Evolutionary conservation across 1,284 basidiomycete species (phyloP).

Genomic region (Gymnopus androsaceus): DNA sequence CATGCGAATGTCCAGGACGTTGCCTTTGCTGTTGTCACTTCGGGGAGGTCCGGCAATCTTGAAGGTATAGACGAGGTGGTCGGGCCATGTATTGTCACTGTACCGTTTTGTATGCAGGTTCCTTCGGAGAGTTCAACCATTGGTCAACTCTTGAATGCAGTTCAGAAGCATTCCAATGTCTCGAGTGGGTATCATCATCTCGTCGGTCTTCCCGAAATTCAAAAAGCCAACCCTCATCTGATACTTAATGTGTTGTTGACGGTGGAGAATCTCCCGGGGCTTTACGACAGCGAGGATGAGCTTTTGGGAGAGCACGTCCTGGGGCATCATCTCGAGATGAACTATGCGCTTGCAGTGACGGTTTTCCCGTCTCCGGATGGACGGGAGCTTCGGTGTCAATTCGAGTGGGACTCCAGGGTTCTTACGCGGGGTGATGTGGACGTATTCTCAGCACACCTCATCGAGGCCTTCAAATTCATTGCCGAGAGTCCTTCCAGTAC

Average conservation of each 20-base stretch:
- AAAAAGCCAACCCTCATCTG: neutral
- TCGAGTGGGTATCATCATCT: neutral
- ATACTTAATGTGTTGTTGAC: slow-evolving; percentile 1
- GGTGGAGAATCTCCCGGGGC: slow-evolving; percentile 2
- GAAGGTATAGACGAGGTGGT: neutral
- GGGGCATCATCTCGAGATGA: neutral
- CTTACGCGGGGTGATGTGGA: neutral
- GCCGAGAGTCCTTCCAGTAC: neutral
- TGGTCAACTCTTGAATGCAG: neutral
- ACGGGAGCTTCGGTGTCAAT: neutral
- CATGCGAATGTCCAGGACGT: neutral
- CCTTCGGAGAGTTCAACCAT: neutral
- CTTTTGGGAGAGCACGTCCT: neutral
- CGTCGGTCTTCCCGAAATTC: neutral
- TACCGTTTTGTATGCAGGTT: neutral
- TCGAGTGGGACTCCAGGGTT: slow-evolving; percentile 1
- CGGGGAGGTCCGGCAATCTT: slow-evolving; percentile 1
- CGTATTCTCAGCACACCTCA: neutral
- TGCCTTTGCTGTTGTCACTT: slow-evolving; percentile 1
- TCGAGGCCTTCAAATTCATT: neutral
- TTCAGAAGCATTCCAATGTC: neutral
- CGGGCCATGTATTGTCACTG: neutral
- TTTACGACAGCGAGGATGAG: neutral
- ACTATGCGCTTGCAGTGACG: neutral
- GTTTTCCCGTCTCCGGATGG: slow-evolving; percentile 1